Percentiles rank a stretch among this genome's conserved stretches.
Evolutionary conservation across 305 asterid species (phyloP).

Genomic region (Fraxinus albicans): DNA sequence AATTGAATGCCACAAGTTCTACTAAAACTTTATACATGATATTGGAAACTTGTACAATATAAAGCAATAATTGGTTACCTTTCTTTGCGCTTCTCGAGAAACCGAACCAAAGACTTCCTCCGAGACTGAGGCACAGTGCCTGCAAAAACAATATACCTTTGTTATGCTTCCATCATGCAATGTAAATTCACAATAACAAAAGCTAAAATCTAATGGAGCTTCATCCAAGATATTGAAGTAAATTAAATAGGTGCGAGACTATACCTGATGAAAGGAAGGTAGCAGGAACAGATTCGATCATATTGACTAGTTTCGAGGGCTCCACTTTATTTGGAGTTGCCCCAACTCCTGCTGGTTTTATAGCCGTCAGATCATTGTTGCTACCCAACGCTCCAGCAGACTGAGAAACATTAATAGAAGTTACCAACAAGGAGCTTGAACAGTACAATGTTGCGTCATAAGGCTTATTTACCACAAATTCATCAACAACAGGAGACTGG

Average conservation of each 20-base stretch:
- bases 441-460: constrained; percentile 32
- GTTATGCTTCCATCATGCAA: not conserved
- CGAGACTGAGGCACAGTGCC: constrained; percentile 65
- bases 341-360: constrained; percentile 34
- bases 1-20: not conserved
- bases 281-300: constrained; percentile 39
- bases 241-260: not conserved
- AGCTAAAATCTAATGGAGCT: not conserved
- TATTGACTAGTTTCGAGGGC: constrained; percentile 35
- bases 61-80: constrained; percentile 35
- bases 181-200: not conserved
- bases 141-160: constrained; percentile 16
- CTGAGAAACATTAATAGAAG: constrained; percentile 35
- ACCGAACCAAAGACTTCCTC: constrained; percentile 55
- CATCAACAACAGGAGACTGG: constrained; percentile 39
- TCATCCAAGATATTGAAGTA: not conserved
- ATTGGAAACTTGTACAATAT: not conserved
- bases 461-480: constrained; percentile 39
- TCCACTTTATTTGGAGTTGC: constrained; percentile 36
- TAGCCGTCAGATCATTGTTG: constrained; percentile 22
- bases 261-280: constrained; percentile 50
- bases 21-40: not conserved
- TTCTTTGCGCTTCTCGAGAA: constrained; percentile 65
- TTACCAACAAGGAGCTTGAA: constrained; percentile 38
- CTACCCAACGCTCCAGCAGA: constrained; percentile 30